phyloP scores from a whole-genome alignment of 164 flowering plant genomes.

The Paratinospora sagittata region DNA sequence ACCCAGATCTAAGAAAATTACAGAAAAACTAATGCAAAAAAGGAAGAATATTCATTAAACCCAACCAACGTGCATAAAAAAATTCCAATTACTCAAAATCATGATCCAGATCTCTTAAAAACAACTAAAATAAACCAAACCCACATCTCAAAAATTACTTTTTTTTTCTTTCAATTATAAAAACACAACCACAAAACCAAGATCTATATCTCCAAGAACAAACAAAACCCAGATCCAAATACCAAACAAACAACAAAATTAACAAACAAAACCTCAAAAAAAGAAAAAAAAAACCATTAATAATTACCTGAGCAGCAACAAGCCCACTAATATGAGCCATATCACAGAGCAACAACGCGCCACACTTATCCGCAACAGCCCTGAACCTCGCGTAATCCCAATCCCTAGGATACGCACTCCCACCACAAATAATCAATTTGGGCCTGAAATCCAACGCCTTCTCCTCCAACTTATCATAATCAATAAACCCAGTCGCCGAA shows the following conservation, averaged over 20 bases:
- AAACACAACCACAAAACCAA: background rate
- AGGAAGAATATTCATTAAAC: too few species aligned
- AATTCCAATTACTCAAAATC: background rate
- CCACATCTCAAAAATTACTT: too few species aligned
- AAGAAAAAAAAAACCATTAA: background rate
- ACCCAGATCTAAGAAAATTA: too few species aligned
- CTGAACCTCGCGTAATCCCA: slow-evolving; percentile 84
- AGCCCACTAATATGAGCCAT: slow-evolving; percentile 99
- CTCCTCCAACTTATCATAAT: slow-evolving; percentile 93
- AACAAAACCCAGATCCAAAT: slow-evolving; percentile 11
- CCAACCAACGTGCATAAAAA: too few species aligned
- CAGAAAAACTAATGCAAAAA: too few species aligned
- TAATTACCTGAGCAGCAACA: slow-evolving; percentile 99
- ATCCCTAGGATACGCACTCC: slow-evolving; percentile 94
- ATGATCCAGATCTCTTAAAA: background rate
- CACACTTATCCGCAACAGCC: slow-evolving; percentile 78
- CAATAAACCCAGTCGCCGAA: slow-evolving; percentile 70
- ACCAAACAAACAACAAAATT: background rate
- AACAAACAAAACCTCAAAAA: background rate
- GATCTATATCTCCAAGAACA: background rate
- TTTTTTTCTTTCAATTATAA: too few species aligned
- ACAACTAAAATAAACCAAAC: background rate
- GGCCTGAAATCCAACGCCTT: slow-evolving; percentile 98
- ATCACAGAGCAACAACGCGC: slow-evolving; percentile 88
- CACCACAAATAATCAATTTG: slow-evolving; percentile 88